Evolutionary conservation across 2,329 filamentous ascomycete species (phyloP).

Genomic region (Scleromitrula shiraiana): DNA sequence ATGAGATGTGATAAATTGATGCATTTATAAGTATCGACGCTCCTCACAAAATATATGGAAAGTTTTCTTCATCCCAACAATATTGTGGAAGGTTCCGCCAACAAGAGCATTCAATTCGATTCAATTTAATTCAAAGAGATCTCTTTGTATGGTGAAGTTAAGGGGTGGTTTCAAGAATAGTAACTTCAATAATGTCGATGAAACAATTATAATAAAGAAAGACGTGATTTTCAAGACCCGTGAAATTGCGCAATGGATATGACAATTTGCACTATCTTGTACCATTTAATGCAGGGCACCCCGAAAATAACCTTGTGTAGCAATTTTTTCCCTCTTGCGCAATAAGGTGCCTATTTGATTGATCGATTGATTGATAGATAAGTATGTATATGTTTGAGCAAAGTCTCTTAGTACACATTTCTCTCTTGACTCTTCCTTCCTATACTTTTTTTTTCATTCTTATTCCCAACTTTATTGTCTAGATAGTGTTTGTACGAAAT

Average conservation of each 20-base stretch:
- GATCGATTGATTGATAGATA: neutral
- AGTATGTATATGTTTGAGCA: neutral
- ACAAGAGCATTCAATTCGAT: too few species aligned
- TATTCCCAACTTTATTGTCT: neutral
- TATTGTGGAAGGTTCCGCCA: too few species aligned
- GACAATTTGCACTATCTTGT: constrained; percentile 4
- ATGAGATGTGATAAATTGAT: too few species aligned
- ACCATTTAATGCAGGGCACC: neutral
- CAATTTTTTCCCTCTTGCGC: neutral
- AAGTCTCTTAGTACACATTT: neutral
- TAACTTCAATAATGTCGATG: too few species aligned
- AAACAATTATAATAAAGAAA: constrained; percentile 9
- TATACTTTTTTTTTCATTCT: neutral
- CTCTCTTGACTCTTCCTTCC: neutral
- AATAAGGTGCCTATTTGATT: neutral
- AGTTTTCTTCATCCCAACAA: too few species aligned
- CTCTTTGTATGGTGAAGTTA: neutral
- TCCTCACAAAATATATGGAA: too few species aligned
- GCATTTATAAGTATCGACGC: too few species aligned
- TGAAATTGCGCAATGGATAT: constrained; percentile 4
- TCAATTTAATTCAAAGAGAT: neutral
- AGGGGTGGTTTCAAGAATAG: too few species aligned
- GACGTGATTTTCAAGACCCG: constrained; percentile 5
- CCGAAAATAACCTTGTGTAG: too few species aligned
- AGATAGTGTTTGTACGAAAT: neutral